Evolutionary conservation across 176 grass and related monocot genomes (phyloP).

Genomic region (bread wheat (Triticum aestivum)): DNA sequence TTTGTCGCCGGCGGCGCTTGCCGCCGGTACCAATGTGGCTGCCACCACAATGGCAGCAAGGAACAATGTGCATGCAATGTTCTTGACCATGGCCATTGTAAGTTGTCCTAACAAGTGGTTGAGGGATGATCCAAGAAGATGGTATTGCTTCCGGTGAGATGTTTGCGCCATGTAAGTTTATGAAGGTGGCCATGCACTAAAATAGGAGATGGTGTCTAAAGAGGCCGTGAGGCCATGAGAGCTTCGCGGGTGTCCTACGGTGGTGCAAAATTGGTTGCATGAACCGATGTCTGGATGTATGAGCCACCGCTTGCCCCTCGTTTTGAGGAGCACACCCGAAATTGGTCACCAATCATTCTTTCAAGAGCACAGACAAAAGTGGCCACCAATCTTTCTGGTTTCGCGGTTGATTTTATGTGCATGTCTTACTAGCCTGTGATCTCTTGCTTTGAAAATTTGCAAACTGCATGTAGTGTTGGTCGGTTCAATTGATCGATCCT

Average conservation of each 20-base stretch:
- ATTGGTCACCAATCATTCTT: neutral
- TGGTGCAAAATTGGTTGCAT: neutral
- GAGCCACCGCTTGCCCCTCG: neutral
- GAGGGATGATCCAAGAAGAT: neutral
- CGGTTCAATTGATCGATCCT: no score
- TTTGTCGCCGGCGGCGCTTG: neutral
- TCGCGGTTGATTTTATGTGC: no score
- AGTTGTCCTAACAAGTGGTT: neutral
- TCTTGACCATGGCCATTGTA: neutral
- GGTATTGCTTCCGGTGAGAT: neutral
- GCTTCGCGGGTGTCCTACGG: neutral
- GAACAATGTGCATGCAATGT: neutral
- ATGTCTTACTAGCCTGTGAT: no score
- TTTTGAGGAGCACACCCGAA: neutral
- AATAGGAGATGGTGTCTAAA: neutral
- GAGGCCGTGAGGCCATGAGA: neutral
- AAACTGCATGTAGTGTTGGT: no score
- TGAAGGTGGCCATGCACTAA: neutral
- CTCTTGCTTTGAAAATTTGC: no score
- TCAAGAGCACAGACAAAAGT: no score
- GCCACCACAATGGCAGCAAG: neutral
- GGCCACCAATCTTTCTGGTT: no score
- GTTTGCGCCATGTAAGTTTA: neutral
- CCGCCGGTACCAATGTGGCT: neutral
- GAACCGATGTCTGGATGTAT: neutral